Conservation (phyloP, 805 yeast species). For the Starmera pachycereana region DNA sequence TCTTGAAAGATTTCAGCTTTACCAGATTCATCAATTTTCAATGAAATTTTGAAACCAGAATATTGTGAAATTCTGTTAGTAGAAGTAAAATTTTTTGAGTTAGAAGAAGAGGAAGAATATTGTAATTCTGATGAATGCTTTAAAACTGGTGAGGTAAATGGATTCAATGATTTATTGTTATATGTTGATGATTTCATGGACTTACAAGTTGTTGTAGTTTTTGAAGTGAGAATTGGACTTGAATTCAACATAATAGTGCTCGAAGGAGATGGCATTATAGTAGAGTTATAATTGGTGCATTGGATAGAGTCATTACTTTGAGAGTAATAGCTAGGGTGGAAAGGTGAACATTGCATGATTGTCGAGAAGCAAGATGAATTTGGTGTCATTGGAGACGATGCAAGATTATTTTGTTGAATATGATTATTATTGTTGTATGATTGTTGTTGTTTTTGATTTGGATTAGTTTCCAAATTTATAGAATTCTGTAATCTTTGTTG, state of each 20-base stretch:
- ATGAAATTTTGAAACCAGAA: conserved; percentile 5
- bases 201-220: not conserved
- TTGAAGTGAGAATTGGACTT: conserved; percentile 8
- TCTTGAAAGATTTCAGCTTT: conserved; percentile 14
- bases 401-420: not conserved
- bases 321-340: conserved; percentile 18
- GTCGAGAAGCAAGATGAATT: conserved; percentile 19
- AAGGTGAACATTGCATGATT: conserved; percentile 19
- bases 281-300: not conserved
- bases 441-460: not conserved
- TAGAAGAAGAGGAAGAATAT: not conserved
- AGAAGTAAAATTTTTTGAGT: not conserved
- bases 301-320: too few relatives aligned
- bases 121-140: conserved; percentile 1
- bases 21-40: conserved; percentile 18
- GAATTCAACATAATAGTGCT: conserved; percentile 9
- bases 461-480: not conserved
- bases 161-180: conserved; percentile 11
- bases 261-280: conserved; percentile 14
- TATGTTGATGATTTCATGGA: not conserved
- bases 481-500: not conserved
- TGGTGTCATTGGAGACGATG: conserved; percentile 19
- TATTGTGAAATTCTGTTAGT: not conserved
- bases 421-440: not conserved
- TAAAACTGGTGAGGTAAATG: conserved; percentile 12